Conservation (phyloP, 805 yeast genomes). For the Cyberlindnera mrakii region DNA sequence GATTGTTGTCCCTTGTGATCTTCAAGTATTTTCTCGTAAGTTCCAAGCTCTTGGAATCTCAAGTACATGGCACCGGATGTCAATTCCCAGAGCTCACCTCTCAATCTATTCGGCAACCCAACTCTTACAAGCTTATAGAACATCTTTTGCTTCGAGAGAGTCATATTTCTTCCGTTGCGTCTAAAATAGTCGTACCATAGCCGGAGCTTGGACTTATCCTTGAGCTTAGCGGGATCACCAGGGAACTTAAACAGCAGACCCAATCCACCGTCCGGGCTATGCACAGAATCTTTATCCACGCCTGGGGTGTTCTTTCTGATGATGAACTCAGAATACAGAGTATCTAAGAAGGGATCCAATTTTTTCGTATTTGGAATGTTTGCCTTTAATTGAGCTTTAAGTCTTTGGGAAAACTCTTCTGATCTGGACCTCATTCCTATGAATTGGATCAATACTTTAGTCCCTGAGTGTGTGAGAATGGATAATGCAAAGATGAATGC, state of each 20-base stretch:
- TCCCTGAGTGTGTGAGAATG: slow-evolving; percentile 61
- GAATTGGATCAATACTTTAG: slow-evolving; percentile 61
- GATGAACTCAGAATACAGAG: slow-evolving; percentile 83
- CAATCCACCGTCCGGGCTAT: slow-evolving; percentile 75
- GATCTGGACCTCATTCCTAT: slow-evolving; percentile 75
- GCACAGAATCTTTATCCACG: slow-evolving; percentile 30
- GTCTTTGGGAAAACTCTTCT: slow-evolving; percentile 68
- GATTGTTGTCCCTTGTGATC: slow-evolving; percentile 62
- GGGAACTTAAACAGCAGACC: slow-evolving; percentile 85
- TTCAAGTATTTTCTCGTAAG: slow-evolving; percentile 51
- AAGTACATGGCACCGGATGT: slow-evolving; percentile 79
- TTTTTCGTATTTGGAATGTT: slow-evolving; percentile 58
- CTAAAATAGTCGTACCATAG: slow-evolving; percentile 91
- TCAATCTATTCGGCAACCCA: slow-evolving; percentile 86
- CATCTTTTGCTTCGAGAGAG: slow-evolving; percentile 65
- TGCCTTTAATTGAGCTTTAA: slow-evolving; percentile 55
- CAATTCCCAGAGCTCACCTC: slow-evolving; percentile 97
- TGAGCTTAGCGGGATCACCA: slow-evolving; percentile 70
- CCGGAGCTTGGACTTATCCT: slow-evolving; percentile 82
- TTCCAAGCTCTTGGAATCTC: slow-evolving; percentile 55
- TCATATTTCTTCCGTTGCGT: slow-evolving; percentile 77
- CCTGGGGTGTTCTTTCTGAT: slow-evolving; percentile 42
- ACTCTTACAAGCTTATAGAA: slow-evolving; percentile 82
- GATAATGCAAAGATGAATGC: slow-evolving; percentile 73
- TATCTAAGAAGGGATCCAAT: slow-evolving; percentile 57